These are phyloP conservation scores for Climacium dendroides DNA, from an alignment of 225 moss, liverwort and hornwort species.

Conservation along the genomic window DNA sequence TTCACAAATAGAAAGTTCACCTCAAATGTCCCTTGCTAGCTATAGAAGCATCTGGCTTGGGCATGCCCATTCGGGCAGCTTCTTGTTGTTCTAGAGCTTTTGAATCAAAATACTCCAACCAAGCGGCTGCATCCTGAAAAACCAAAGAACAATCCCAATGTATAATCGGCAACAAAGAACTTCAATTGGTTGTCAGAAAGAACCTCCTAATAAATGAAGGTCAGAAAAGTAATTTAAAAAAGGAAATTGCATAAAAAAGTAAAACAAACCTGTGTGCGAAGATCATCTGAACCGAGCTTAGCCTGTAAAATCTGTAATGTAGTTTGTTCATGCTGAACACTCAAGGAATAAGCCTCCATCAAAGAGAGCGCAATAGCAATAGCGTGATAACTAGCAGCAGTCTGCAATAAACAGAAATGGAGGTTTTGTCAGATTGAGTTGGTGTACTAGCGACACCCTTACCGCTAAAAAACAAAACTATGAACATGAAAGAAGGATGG, in stretches of 20 bases:
- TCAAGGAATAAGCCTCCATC: slow-evolving; percentile 65
- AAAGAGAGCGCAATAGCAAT: slow-evolving; percentile 58
- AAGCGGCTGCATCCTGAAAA: slow-evolving; percentile 49
- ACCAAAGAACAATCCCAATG: background rate
- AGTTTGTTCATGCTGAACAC: slow-evolving; percentile 64
- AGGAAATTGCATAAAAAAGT: background rate
- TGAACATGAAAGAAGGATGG: background rate
- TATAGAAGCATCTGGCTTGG: slow-evolving; percentile 62
- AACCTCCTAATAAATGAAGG: background rate
- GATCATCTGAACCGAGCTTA: slow-evolving; percentile 59
- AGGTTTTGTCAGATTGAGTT: background rate
- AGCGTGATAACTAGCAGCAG: slow-evolving; percentile 62
- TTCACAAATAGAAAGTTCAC: background rate
- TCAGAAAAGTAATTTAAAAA: no score
- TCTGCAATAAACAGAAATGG: slow-evolving; percentile 12
- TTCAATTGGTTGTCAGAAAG: background rate
- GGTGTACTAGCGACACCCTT: background rate
- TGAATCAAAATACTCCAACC: slow-evolving; percentile 63
- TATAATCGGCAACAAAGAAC: background rate
- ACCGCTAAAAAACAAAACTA: background rate
- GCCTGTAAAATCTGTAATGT: slow-evolving; percentile 57
- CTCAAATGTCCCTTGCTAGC: slow-evolving; percentile 63
- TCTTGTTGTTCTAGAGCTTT: slow-evolving; percentile 68
- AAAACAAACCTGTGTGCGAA: slow-evolving; percentile 43
- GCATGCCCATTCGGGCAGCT: slow-evolving; percentile 62